Evolutionary conservation across 129 eudicot species (phyloP).

Genomic region (Rutidosis leptorrhynchoides): DNA sequence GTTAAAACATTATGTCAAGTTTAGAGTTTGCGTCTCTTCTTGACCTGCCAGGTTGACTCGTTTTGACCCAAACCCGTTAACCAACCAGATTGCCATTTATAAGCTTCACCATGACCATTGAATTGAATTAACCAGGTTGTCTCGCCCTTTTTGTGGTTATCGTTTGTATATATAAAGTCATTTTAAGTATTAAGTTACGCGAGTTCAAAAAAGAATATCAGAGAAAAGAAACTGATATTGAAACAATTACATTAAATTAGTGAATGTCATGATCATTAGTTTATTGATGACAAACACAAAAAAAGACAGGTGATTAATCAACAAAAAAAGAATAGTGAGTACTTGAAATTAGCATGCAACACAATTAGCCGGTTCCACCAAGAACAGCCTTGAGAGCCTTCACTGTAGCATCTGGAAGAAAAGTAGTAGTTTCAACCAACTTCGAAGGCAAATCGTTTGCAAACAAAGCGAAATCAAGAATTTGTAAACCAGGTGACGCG

Average conservation of each 20-base stretch:
- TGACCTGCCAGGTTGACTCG: too few species aligned
- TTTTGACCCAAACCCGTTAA: not conserved
- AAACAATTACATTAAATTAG: conserved; percentile 3
- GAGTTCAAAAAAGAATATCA: too few species aligned
- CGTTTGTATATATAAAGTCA: not conserved
- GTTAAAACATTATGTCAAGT: too few species aligned
- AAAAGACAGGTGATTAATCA: conserved; percentile 7
- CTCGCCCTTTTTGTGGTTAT: too few species aligned
- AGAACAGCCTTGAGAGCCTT: conserved; percentile 75
- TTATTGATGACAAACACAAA: conserved; percentile 18
- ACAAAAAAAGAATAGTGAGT: conserved; percentile 23
- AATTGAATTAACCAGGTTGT: too few species aligned
- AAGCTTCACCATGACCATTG: too few species aligned
- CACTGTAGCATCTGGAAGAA: conserved; percentile 55
- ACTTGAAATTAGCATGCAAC: not conserved
- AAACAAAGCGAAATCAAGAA: conserved; percentile 61
- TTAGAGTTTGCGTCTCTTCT: too few species aligned
- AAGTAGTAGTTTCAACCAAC: conserved; percentile 54
- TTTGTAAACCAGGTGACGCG: conserved; percentile 71
- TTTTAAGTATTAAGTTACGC: not conserved
- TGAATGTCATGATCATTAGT: conserved; percentile 15
- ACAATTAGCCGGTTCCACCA: conserved; percentile 62
- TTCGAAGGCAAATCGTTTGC: conserved; percentile 50
- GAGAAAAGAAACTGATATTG: conserved; percentile 4
- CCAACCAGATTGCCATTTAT: not conserved